Conservation (phyloP, 257 asterid genomes). For the Scutellaria baicalensis region DNA sequence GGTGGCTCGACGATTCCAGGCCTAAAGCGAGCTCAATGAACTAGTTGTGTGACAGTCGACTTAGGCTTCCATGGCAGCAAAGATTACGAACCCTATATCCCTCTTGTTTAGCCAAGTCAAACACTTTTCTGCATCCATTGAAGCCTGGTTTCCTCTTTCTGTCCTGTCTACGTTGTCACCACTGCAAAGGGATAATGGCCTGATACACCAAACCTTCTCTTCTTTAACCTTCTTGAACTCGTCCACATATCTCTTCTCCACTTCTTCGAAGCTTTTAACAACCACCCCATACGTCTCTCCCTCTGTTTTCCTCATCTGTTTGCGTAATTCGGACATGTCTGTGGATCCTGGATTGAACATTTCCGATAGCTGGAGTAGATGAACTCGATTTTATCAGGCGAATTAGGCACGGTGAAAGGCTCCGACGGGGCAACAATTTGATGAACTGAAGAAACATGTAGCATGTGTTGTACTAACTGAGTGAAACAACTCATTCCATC, state of each 20-base stretch:
- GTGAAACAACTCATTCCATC: slow-evolving; percentile 51
- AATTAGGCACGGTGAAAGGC: slow-evolving; percentile 29
- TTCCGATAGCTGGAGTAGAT: slow-evolving; percentile 27
- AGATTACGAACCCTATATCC: slow-evolving; percentile 29
- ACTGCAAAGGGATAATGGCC: slow-evolving; percentile 51
- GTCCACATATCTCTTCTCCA: slow-evolving; percentile 35
- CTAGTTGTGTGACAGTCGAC: slow-evolving; percentile 25
- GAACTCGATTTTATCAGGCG: slow-evolving; percentile 27
- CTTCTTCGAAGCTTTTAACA: slow-evolving; percentile 39
- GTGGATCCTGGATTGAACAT: neutral
- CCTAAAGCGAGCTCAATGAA: slow-evolving; percentile 42
- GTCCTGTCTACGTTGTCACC: slow-evolving; percentile 19
- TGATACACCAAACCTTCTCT: slow-evolving; percentile 55
- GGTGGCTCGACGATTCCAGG: slow-evolving; percentile 27
- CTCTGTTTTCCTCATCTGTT: slow-evolving; percentile 26
- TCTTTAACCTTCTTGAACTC: slow-evolving; percentile 24
- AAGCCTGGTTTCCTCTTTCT: slow-evolving; percentile 30
- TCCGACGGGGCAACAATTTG: slow-evolving; percentile 11
- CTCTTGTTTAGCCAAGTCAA: slow-evolving; percentile 36
- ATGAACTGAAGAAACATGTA: slow-evolving; percentile 15
- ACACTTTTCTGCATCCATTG: slow-evolving; percentile 19
- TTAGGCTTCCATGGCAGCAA: slow-evolving; percentile 48
- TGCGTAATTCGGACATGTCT: neutral
- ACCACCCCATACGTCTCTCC: slow-evolving; percentile 27
- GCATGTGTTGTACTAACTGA: slow-evolving; percentile 13